Percentiles rank a stretch among this genome's conserved stretches.
phyloP scores from a whole-genome alignment of 2,329 filamentous ascomycete genomes.

The Fusarium sororula region DNA sequence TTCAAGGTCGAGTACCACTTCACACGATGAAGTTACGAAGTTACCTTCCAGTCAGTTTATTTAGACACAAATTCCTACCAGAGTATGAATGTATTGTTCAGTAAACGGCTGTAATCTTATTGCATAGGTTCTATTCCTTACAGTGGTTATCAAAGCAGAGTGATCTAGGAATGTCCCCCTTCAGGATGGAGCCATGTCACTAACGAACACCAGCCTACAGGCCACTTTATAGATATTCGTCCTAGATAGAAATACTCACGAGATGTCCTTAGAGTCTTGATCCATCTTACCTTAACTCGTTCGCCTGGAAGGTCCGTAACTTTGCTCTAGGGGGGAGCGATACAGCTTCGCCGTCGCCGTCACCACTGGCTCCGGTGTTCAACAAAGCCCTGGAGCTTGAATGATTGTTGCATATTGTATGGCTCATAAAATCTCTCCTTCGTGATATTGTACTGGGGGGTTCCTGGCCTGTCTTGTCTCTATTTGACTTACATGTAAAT shows the following conservation, averaged over 20 bases:
- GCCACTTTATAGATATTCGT: no score
- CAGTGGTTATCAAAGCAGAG: neutral
- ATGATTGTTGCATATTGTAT: neutral
- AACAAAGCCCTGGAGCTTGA: neutral
- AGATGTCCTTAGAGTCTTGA: neutral
- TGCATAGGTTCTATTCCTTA: neutral
- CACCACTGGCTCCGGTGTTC: neutral
- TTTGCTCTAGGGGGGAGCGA: neutral
- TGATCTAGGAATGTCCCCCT: neutral
- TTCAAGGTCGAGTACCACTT: neutral
- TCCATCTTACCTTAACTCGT: neutral
- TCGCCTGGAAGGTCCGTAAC: neutral
- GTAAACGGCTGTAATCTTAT: neutral
- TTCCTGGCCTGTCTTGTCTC: neutral
- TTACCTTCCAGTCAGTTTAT: neutral
- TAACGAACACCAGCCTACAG: neutral
- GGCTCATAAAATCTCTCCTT: neutral
- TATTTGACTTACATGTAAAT: neutral
- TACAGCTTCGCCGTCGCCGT: neutral
- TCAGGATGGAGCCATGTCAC: neutral
- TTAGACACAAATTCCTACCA: neutral
- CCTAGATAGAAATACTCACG: neutral
- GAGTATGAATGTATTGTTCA: no score
- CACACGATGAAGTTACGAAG: neutral
- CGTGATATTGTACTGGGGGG: neutral